A percentile compares a stretch with the other conserved stretches of the same genome.
These are phyloP conservation scores for Euclidium syriacum DNA, from an alignment of 345 rosid genomes.

Conservation along the genomic window DNA sequence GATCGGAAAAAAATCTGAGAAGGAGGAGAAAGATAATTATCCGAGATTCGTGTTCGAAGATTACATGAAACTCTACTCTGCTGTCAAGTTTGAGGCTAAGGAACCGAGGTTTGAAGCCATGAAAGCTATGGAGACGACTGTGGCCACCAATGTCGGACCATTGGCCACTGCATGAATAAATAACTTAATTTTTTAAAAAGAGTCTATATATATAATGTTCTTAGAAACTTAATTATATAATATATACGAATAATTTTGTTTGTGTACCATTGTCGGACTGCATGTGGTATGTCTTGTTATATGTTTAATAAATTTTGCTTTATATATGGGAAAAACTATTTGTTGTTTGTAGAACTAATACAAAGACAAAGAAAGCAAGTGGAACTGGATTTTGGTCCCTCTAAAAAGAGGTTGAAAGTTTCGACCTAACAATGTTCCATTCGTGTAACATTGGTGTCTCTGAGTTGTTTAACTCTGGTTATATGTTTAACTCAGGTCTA, in stretches of 20 bases:
- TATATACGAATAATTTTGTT: neutral
- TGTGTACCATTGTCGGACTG: too few relatives aligned
- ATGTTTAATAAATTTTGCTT: neutral
- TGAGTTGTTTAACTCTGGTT: too few relatives aligned
- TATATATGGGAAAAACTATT: neutral
- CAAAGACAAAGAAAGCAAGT: too few relatives aligned
- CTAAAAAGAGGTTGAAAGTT: too few relatives aligned
- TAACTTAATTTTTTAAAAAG: neutral
- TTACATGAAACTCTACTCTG: constrained; percentile 80
- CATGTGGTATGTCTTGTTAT: constrained; percentile 5
- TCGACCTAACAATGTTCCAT: too few relatives aligned
- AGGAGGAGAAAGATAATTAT: constrained; percentile 41
- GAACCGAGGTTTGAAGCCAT: constrained; percentile 95
- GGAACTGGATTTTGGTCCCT: too few relatives aligned
- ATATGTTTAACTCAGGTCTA: too few relatives aligned
- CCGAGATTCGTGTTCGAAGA: constrained; percentile 85
- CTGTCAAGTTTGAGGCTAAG: constrained; percentile 78
- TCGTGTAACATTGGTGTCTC: too few relatives aligned
- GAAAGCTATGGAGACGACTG: constrained; percentile 43
- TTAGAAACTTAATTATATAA: neutral
- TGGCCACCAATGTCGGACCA: constrained; percentile 13
- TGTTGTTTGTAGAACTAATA: neutral
- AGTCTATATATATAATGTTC: neutral
- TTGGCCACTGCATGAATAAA: constrained; percentile 12
- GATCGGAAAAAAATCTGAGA: constrained; percentile 44